A percentile compares a stretch with the other conserved stretches of the same genome.
phyloP scores from a whole-genome alignment of 176 grass and related monocot species.

The Zea luxurians region DNA sequence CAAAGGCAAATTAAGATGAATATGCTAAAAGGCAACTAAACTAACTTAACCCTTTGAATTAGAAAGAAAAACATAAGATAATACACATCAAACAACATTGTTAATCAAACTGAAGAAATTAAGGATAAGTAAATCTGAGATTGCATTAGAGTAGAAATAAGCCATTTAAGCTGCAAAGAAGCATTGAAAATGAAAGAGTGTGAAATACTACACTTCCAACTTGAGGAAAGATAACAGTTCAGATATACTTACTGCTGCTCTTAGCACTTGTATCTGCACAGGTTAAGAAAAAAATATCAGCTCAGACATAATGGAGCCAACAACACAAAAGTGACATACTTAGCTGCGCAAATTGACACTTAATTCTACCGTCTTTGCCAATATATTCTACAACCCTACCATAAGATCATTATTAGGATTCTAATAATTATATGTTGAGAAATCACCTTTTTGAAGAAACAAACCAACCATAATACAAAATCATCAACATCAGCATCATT shows the following conservation, averaged over 20 bases:
- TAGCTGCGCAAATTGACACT: slow-evolving; percentile 1
- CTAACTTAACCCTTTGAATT: neutral
- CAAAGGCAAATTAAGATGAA: slow-evolving; percentile 1
- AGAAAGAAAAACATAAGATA: slow-evolving; percentile 25
- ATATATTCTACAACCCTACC: neutral
- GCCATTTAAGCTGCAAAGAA: slow-evolving; percentile 1
- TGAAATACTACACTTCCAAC: slow-evolving; percentile 16
- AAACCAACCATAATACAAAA: slow-evolving; percentile 57
- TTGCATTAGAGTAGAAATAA: neutral
- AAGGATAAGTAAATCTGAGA: neutral
- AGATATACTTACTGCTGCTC: slow-evolving; percentile 59
- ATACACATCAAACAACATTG: neutral
- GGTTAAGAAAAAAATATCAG: slow-evolving; percentile 30
- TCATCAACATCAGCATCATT: slow-evolving; percentile 51
- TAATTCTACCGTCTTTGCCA: slow-evolving; percentile 4
- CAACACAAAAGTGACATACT: neutral
- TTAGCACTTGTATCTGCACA: slow-evolving; percentile 58
- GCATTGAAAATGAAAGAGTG: slow-evolving; percentile 14
- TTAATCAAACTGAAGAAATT: slow-evolving; percentile 16
- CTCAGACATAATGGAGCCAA: slow-evolving; percentile 28
- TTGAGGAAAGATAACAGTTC: slow-evolving; percentile 8
- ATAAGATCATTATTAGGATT: slow-evolving; percentile 4
- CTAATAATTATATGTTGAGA: slow-evolving; percentile 18
- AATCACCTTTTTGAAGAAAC: slow-evolving; percentile 52
- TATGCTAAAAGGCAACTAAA: slow-evolving; percentile 20